Evolutionary conservation across 1,139 yeast species (phyloP).

Genomic region (Fermentozyma sake): DNA sequence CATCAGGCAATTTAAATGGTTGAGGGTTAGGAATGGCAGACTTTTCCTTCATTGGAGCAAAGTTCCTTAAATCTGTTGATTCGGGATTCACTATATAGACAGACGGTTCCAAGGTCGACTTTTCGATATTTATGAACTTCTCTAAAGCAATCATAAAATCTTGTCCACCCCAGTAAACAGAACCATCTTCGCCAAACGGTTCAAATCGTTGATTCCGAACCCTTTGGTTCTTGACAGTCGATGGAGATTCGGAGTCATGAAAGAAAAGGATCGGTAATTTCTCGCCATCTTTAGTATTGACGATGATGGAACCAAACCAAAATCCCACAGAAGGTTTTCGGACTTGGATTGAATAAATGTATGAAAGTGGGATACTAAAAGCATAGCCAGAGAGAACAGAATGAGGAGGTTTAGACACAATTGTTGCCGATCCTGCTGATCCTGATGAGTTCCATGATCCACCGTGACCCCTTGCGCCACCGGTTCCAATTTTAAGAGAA

Average conservation of each 20-base stretch:
- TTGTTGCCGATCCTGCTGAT: conserved; percentile 14
- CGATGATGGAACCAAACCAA: conserved; percentile 86
- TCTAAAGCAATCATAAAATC: conserved; percentile 60
- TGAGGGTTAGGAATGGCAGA: conserved; percentile 12
- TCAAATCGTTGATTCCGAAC: conserved; percentile 62
- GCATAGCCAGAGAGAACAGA: conserved; percentile 59
- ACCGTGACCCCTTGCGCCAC: conserved; percentile 1
- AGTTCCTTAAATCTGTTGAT: conserved; percentile 69
- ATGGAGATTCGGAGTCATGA: conserved; percentile 83
- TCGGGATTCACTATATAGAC: conserved; percentile 78
- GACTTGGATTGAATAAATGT: conserved; percentile 73
- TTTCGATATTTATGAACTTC: conserved; percentile 56
- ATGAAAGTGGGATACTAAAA: conserved; percentile 56
- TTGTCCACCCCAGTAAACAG: conserved; percentile 87
- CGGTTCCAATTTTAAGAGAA: conserved; percentile 11
- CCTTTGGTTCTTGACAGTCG: conserved; percentile 60
- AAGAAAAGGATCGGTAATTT: conserved; percentile 79
- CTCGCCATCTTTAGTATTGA: conserved; percentile 68
- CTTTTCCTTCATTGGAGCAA: conserved; percentile 53
- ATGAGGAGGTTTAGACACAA: conserved; percentile 49
- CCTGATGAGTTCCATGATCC: not conserved
- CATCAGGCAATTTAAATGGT: conserved; percentile 31
- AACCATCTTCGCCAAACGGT: conserved; percentile 63
- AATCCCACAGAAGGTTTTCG: conserved; percentile 81
- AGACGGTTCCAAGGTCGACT: conserved; percentile 66